Base-by-base conservation (phyloP, 768 basidiomycete genomes). In the Trichaptum fuscoviolaceum region DNA sequence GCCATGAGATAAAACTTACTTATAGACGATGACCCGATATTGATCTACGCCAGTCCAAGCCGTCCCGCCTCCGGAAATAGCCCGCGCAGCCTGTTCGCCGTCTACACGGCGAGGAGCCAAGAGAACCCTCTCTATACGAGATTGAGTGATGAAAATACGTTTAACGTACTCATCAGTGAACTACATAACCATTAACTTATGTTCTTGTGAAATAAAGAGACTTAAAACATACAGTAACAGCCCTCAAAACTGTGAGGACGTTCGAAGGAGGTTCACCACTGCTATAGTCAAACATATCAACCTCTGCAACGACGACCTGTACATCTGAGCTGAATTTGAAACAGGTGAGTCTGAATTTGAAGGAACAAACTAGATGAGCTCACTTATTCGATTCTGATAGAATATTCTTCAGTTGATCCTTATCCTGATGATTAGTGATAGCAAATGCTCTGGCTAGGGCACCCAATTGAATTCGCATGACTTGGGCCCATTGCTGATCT, bases 221-320 rank as follows among this genome's bases (percentile, higher is more conserved):
- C n/a, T n/a, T n/a, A n/a, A n/a, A 30, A 77, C 85, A 8, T 68
- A 95, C 96, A 26, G 90, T 86, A 9, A 98, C 82, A n/a, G 89
- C 90, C 26, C 94, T 88, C 26, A 96, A 81, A 25, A 96, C 84
- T 7, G 96, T 98, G 3, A 86, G 78, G 63, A 88, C 82, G 24
- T 83, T 67, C 20, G 72, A 72, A 1, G 84, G 82, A 15, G 91
- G 89, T 72, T 96, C 94, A 26, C 95, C 95, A 1, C 70, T 67
- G 42, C 81, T 81, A 70, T 85, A 96, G 72, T 97, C 93, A 73
- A 97, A 98, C 57, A 92, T 69, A 71, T 96, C 94, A 42, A 82
- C 87, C 66, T 85, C 82, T 24, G 85, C 82, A 64, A 90, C 86
- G 69, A 92, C 82, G 67, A 95, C 85, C 5, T 76, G 77, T 24